phyloP scores from a whole-genome alignment of 768 basidiomycete genomes.

The Phlegmacium glaucopus region DNA sequence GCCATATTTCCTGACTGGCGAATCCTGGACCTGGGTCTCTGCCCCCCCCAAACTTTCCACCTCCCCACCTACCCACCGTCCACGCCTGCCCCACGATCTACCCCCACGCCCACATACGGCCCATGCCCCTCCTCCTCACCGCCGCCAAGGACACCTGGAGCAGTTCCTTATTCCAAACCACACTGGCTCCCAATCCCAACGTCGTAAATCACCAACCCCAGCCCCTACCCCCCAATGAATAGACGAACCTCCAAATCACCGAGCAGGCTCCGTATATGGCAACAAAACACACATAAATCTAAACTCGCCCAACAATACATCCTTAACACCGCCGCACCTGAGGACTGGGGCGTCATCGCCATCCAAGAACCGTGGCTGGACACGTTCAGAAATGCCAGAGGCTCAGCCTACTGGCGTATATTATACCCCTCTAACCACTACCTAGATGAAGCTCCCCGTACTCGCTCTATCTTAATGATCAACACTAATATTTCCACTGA shows the following conservation, averaged over 20 bases:
- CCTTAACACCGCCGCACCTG: neutral
- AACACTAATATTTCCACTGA: slow-evolving; percentile 11
- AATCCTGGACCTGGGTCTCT: neutral
- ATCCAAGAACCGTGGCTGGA: neutral
- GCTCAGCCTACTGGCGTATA: neutral
- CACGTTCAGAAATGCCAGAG: neutral
- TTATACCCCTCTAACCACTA: slow-evolving; percentile 6
- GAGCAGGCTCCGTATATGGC: neutral
- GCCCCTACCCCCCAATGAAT: neutral
- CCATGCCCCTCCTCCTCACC: neutral
- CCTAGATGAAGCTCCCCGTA: neutral
- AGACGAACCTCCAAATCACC: neutral
- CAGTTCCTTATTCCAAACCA: neutral
- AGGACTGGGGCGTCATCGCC: neutral
- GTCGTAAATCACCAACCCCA: neutral
- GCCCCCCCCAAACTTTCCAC: neutral
- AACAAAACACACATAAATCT: neutral
- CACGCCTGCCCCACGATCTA: no score
- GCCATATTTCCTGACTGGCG: neutral
- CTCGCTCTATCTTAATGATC: slow-evolving; percentile 14
- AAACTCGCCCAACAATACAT: neutral
- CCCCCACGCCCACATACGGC: no score
- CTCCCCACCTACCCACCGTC: neutral
- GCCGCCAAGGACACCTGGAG: neutral
- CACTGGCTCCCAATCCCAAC: neutral